Percentiles rank a stretch among this genome's conserved stretches.
Evolutionary conservation across 2,329 filamentous ascomycete species (phyloP).

Genomic region (Fusarium pininemorale): DNA sequence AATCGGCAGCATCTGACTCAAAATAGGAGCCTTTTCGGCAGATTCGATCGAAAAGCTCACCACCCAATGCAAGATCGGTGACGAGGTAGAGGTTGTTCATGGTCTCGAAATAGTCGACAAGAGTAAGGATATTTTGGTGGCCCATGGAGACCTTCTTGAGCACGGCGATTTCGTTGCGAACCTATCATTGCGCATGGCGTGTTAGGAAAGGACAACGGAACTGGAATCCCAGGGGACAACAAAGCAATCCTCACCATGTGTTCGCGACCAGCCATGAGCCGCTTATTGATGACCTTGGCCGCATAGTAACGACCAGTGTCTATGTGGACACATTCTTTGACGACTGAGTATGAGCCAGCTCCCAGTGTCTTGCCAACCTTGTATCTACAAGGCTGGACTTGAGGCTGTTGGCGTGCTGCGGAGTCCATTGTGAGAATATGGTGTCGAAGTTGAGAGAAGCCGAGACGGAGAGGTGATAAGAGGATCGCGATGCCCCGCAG

Average conservation of each 20-base stretch:
- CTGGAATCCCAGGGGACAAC: not conserved
- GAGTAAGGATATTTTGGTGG: constrained; percentile 95
- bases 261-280: constrained; percentile 94
- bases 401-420: constrained; percentile 52
- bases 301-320: constrained; percentile 98
- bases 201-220: constrained; percentile 17
- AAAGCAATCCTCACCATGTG: constrained; percentile 78
- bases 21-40: constrained; percentile 99
- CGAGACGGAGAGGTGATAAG: constrained; percentile 2
- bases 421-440: constrained; percentile 32
- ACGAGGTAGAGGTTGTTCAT: constrained; percentile 99
- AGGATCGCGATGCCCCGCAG: constrained; percentile 31
- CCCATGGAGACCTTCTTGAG: constrained; percentile 99
- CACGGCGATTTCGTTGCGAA: constrained; percentile 97
- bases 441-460: constrained; percentile 2
- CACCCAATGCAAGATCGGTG: constrained; percentile 93
- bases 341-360: constrained; percentile 96
- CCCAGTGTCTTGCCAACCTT: constrained; percentile 98
- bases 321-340: constrained; percentile 99
- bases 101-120: constrained; percentile 99
- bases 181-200: constrained; percentile 58
- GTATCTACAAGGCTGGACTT: constrained; percentile 95
- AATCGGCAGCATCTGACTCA: constrained; percentile 93
- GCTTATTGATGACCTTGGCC: constrained; percentile 99
- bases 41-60: constrained; percentile 97